Evolutionary conservation across 345 rosid genomes (phyloP).

Genomic region (Acer saccharum): DNA sequence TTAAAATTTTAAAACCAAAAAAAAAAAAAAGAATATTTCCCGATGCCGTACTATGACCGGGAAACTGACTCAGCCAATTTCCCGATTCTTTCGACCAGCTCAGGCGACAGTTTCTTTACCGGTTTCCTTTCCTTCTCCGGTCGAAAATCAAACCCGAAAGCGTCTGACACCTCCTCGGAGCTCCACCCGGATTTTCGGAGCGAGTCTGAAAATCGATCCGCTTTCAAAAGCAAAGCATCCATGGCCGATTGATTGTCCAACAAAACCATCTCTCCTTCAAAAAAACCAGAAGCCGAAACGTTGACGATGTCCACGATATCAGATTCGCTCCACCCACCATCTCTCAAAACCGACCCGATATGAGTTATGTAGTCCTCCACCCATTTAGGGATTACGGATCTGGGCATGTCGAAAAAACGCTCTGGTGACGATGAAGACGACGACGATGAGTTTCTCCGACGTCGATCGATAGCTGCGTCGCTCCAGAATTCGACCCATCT

Average conservation of each 20-base stretch:
- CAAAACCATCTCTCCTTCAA: conserved; percentile 75
- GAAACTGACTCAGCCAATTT: conserved; percentile 84
- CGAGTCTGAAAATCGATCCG: conserved; percentile 85
- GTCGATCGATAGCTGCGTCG: conserved; percentile 77
- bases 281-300: conserved; percentile 87
- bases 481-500: conserved; percentile 99
- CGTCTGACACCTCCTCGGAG: conserved; percentile 94
- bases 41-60: conserved; percentile 47
- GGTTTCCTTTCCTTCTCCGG: conserved; percentile 78
- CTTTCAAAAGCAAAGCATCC: conserved; percentile 80
- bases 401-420: conserved; percentile 67
- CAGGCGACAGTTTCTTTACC: conserved; percentile 70
- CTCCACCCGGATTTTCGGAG: conserved; percentile 97
- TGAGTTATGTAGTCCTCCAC: conserved; percentile 67
- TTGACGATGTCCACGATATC: conserved; percentile 73
- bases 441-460: conserved; percentile 68
- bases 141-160: conserved; percentile 79
- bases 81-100: conserved; percentile 67
- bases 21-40: background rate
- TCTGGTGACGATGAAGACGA: conserved; percentile 80
- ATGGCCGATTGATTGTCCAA: conserved; percentile 77
- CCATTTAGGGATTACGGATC: conserved; percentile 75
- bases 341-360: conserved; percentile 81
- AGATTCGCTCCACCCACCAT: conserved; percentile 89
- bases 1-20: conserved; percentile 1